phyloP scores from a whole-genome alignment of 73 alveolate genomes.

The Paramecium tetraurelia region DNA sequence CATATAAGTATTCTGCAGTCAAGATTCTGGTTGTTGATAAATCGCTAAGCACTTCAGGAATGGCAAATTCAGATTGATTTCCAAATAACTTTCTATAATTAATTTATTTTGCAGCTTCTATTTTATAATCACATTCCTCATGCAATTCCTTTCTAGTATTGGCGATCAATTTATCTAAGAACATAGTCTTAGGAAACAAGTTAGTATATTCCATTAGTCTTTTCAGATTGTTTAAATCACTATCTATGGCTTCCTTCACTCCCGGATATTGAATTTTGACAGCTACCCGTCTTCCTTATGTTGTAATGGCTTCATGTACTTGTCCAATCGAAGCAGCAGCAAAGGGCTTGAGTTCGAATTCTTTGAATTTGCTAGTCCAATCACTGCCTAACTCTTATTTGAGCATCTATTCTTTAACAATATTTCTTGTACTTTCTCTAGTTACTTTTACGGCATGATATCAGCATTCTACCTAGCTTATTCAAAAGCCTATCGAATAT shows the following conservation, averaged over 20 bases:
- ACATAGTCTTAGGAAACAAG: constrained; percentile 75
- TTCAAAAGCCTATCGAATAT: constrained; percentile 77
- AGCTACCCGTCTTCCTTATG: constrained; percentile 73
- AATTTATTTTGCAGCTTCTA: constrained; percentile 70
- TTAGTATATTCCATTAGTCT: constrained; percentile 63
- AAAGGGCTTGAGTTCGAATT: constrained; percentile 72
- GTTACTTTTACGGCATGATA: constrained; percentile 78
- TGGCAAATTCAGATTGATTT: constrained; percentile 44
- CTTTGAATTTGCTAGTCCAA: constrained; percentile 71
- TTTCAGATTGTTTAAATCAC: constrained; percentile 73
- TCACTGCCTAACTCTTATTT: constrained; percentile 66
- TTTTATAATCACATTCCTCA: constrained; percentile 73
- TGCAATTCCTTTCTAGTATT: constrained; percentile 72
- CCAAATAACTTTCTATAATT: constrained; percentile 56
- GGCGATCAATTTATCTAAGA: constrained; percentile 70
- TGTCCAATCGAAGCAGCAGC: constrained; percentile 88
- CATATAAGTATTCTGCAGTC: constrained; percentile 76
- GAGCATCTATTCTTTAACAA: constrained; percentile 5
- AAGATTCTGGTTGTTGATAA: constrained; percentile 69
- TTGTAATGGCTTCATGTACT: constrained; percentile 74
- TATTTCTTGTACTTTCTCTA: constrained; percentile 59
- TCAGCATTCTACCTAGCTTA: constrained; percentile 82
- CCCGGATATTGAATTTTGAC: constrained; percentile 78
- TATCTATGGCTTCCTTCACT: constrained; percentile 76
- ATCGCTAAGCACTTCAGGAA: constrained; percentile 70